Evolutionary conservation across 2,329 filamentous ascomycete genomes (phyloP), one percentile per base, ranked within the genome.

Genomic region (Sclerotinia spermophila): DNA sequence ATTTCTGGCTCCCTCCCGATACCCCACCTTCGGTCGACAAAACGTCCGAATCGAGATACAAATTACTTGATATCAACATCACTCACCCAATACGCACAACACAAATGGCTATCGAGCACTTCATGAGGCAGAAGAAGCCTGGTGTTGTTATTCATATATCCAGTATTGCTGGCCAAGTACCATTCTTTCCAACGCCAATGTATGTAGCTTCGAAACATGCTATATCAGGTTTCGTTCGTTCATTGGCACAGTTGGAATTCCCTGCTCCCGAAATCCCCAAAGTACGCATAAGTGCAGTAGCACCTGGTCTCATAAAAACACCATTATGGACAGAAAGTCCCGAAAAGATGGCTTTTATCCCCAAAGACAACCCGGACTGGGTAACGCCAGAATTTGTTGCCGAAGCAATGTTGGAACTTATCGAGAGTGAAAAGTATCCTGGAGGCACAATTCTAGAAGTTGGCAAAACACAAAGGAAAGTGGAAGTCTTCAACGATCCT

Each of bases 21-120:
- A 78, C 79, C 5, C 71, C 78, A 0, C 76, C 79, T 38, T 85
- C 83, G 44, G 79, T 77, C 56, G 84, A 86, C 73, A 74, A 79
- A 13, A 77, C 74, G 0, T 72, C 78, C 48, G 78, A 81, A 6
- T 81, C 81, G 35, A 79, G 82, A 69, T 85, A 85, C 73, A 80
- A 81, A 40, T 56, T 80, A 64, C 64, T 86, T 30, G 84, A 86
- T 71, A 84, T 86, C 77, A 86, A 86, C 72, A 71, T 86, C 65
- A 83, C 82, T 0, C 84, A 86, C 74, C 84, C 84, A 0, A 85
- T 86, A 73, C 83, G 84, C 58, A 79, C 81, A 15, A 85, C 84
- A 1, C 84, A 86, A 72, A 77, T 86, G 27, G 84, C 84, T 6
- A 82, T 86, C 58, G 79, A 81, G 4, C 81, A 84, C 74, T 86